A percentile compares a stretch with the other conserved stretches of the same genome.
These are phyloP conservation scores for Paecilomyces variotii DNA, from an alignment of 2,329 filamentous ascomycete genomes.

Conservation along the genomic window DNA sequence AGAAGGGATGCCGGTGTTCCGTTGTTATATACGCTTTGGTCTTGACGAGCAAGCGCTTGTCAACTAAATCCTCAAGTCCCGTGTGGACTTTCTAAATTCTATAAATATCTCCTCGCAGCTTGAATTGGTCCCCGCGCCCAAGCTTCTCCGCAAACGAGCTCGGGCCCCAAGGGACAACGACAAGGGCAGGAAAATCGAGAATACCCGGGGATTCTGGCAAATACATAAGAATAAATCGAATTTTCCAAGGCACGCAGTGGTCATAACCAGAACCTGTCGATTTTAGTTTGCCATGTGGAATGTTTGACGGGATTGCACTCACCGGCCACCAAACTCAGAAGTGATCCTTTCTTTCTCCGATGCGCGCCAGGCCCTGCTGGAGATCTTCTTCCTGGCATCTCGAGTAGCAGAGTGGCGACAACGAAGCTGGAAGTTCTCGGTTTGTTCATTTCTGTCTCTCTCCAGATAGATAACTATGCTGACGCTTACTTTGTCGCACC, in stretches of 20 bases:
- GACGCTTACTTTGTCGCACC: background rate
- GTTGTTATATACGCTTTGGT: background rate
- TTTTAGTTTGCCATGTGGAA: background rate
- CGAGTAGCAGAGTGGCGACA: background rate
- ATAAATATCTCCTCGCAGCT: background rate
- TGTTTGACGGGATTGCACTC: background rate
- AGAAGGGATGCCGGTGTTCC: background rate
- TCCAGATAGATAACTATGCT: background rate
- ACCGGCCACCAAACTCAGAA: background rate
- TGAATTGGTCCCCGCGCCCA: background rate
- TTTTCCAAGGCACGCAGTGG: background rate
- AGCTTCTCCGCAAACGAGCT: background rate
- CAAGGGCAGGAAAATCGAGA: background rate
- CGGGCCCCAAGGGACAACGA: background rate
- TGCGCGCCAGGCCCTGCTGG: background rate
- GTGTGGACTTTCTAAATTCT: background rate
- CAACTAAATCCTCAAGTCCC: background rate
- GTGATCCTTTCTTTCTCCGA: background rate
- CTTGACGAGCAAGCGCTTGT: background rate
- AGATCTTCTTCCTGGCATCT: background rate
- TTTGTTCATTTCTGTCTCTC: background rate
- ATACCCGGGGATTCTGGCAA: background rate
- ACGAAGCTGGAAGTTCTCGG: background rate
- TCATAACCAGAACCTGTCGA: background rate
- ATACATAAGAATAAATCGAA: background rate